These are phyloP conservation scores for Camptophora hylomeconis DNA, from an alignment of 2,329 filamentous ascomycete genomes.

Conservation along the genomic window DNA sequence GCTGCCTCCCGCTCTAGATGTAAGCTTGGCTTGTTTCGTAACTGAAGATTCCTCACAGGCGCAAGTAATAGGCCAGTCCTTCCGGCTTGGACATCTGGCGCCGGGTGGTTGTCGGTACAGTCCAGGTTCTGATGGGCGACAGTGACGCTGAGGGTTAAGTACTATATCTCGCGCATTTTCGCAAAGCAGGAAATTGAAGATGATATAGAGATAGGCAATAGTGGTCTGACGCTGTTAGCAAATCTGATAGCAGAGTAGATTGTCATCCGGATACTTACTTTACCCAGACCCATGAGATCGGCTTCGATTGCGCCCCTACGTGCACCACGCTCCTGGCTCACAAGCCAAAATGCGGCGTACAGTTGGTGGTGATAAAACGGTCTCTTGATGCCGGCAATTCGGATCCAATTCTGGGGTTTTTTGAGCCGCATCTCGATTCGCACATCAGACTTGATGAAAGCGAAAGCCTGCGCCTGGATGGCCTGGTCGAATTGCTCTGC, in stretches of 20 bases:
- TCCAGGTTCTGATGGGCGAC: no score
- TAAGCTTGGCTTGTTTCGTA: no score
- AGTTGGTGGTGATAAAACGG: constrained; percentile 1
- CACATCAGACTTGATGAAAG: not conserved
- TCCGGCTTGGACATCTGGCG: no score
- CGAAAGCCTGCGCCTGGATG: not conserved
- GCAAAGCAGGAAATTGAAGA: no score
- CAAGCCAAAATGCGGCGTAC: constrained; percentile 1
- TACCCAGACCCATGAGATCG: constrained; percentile 1
- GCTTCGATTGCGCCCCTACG: constrained; percentile 1
- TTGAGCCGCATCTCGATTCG: not conserved
- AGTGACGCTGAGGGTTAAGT: not conserved
- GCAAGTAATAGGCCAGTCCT: no score
- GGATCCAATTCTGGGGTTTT: not conserved
- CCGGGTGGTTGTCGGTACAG: no score
- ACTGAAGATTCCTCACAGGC: no score
- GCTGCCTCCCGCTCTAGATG: no score
- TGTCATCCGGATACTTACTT: no score
- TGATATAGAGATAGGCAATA: no score
- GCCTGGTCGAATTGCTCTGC: not conserved
- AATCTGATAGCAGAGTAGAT: no score
- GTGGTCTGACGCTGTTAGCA: no score
- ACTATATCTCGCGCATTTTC: not conserved
- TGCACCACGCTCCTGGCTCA: not conserved
- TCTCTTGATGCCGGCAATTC: not conserved